phyloP scores from a whole-genome alignment of 345 rosid species.

The Raphanus sativus region DNA sequence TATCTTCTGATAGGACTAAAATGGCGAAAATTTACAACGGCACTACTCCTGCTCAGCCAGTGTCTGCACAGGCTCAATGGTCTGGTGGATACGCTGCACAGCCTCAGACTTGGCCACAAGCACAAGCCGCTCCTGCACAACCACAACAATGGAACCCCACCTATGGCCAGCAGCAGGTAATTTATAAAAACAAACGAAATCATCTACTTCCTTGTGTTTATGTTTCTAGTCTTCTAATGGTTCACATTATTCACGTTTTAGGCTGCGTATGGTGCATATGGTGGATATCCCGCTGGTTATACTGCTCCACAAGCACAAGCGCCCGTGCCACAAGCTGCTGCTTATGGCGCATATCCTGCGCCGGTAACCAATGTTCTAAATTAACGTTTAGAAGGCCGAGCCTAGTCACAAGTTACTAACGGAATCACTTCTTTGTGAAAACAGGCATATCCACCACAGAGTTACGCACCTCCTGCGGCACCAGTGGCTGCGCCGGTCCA shows the following conservation, averaged over 20 bases:
- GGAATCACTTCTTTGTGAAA: conserved; percentile 8
- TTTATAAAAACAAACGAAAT: not conserved
- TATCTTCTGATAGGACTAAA: conserved; percentile 78
- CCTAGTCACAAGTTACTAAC: not conserved
- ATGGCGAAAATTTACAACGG: conserved; percentile 63
- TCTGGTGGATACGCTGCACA: conserved; percentile 72
- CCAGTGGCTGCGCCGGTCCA: conserved; percentile 49
- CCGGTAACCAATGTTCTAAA: conserved; percentile 51
- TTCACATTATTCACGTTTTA: conserved; percentile 20
- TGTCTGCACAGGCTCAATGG: conserved; percentile 77
- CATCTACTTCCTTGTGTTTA: not conserved
- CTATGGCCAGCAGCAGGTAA: conserved; percentile 83
- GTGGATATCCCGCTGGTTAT: conserved; percentile 67
- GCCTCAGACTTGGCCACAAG: conserved; percentile 87
- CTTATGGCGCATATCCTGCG: conserved; percentile 78
- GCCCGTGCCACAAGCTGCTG: conserved; percentile 62
- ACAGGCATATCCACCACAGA: conserved; percentile 55
- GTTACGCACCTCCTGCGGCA: conserved; percentile 59
- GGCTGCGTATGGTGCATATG: conserved; percentile 70
- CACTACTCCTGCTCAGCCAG: conserved; percentile 57
- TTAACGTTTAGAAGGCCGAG: not conserved
- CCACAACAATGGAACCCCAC: conserved; percentile 78
- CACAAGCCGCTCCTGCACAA: conserved; percentile 63
- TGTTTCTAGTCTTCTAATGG: not conserved
- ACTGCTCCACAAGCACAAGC: conserved; percentile 66